A percentile compares a stretch with the other conserved stretches of the same genome.
Evolutionary conservation across 768 basidiomycete species (phyloP).

Genomic region (Antrodiella citrinella): DNA sequence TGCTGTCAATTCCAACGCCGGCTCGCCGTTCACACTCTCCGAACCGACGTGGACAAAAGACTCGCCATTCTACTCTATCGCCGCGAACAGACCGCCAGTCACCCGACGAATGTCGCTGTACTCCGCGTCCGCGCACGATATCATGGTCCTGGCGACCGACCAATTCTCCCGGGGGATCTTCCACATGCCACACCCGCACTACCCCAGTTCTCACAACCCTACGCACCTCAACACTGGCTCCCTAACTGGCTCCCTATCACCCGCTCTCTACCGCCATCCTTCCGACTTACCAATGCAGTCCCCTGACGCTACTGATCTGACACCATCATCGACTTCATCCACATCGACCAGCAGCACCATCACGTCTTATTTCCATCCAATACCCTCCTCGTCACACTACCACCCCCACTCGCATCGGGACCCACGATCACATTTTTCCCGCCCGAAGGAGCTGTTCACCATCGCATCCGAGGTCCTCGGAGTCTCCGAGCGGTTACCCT

Average conservation of each 20-base stretch:
- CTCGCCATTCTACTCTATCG: constrained; percentile 45
- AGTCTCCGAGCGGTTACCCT: constrained; percentile 47
- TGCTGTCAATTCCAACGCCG: background rate
- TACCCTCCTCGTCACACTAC: constrained; percentile 6
- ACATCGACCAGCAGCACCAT: background rate
- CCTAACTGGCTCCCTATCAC: background rate
- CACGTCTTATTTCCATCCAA: background rate
- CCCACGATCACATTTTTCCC: constrained; percentile 31
- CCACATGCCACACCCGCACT: constrained; percentile 54
- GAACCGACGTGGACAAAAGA: constrained; percentile 44
- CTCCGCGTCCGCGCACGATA: constrained; percentile 36
- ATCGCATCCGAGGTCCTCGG: constrained; percentile 55
- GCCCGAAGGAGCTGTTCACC: constrained; percentile 52
- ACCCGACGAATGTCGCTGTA: constrained; percentile 40
- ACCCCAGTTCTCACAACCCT: constrained; percentile 16
- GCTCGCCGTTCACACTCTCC: constrained; percentile 13
- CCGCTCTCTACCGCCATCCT: background rate
- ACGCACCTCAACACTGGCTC: background rate
- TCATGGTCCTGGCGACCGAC: constrained; percentile 57
- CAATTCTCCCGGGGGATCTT: constrained; percentile 64
- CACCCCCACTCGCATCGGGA: background rate
- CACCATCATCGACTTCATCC: background rate
- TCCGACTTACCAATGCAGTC: background rate
- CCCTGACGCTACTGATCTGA: background rate
- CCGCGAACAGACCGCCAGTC: constrained; percentile 39